Evolutionary conservation across 192 early-diverging fungal genomes (phyloP).

Genomic region (Backusella tuberculispora): DNA sequence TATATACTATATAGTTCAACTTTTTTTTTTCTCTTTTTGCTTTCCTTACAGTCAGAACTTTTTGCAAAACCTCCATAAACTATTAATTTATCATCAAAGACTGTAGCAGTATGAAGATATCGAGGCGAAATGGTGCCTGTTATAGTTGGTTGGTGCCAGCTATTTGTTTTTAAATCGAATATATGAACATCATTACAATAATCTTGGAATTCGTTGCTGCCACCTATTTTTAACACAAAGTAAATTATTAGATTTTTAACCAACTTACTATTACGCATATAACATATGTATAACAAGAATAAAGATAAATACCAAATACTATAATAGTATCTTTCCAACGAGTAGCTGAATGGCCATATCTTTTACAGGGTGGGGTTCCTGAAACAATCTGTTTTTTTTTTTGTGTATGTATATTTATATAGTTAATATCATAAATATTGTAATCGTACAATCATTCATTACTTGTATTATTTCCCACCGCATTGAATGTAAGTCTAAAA

Average conservation of each 20-base stretch:
- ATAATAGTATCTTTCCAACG: slow-evolving; percentile 58
- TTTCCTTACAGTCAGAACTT: slow-evolving; percentile 54
- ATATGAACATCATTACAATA: slow-evolving; percentile 65
- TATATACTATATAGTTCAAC: background rate
- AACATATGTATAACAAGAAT: background rate
- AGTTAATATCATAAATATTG: background rate
- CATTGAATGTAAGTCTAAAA: slow-evolving; percentile 49
- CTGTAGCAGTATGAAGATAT: slow-evolving; percentile 59
- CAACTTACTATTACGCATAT: background rate
- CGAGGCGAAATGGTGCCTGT: slow-evolving; percentile 51
- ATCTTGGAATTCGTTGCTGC: slow-evolving; percentile 52
- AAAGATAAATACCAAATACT: slow-evolving; percentile 48
- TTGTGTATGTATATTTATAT: background rate
- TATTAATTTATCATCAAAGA: slow-evolving; percentile 64
- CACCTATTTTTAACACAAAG: slow-evolving; percentile 36
- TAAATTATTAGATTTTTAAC: background rate
- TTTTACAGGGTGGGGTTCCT: slow-evolving; percentile 55
- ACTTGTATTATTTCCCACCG: slow-evolving; percentile 58
- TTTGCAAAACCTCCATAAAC: slow-evolving; percentile 63
- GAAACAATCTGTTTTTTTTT: background rate
- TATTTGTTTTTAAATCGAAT: slow-evolving; percentile 53
- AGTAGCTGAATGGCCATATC: slow-evolving; percentile 62
- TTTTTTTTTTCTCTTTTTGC: slow-evolving; percentile 1
- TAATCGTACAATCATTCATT: background rate
- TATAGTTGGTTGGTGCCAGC: slow-evolving; percentile 59